A percentile compares a stretch with the other conserved stretches of the same genome.
Evolutionary conservation across 83 land plant genomes (phyloP).

Genomic region (Isoetes engelmannii): DNA sequence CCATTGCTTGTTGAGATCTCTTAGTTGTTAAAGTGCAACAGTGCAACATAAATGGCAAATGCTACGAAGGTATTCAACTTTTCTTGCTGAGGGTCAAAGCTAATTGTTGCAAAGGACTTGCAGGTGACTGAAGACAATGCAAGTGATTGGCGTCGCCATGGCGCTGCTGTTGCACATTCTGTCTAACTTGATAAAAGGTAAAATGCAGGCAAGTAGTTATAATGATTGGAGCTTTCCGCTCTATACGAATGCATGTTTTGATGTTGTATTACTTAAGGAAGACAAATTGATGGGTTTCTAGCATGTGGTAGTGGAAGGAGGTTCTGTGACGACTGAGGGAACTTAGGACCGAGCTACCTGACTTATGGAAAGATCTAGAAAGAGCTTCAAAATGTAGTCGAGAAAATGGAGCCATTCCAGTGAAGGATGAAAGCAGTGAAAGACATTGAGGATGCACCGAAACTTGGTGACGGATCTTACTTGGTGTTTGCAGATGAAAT

Average conservation of each 20-base stretch:
- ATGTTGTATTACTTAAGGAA: background rate
- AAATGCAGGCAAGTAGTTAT: slow-evolving; percentile 48
- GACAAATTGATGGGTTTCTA: background rate
- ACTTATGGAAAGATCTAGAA: slow-evolving; percentile 78
- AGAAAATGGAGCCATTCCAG: slow-evolving; percentile 74
- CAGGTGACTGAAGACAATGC: slow-evolving; percentile 62
- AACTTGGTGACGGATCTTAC: too few relatives aligned
- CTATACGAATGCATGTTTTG: background rate
- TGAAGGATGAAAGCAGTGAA: slow-evolving; percentile 67
- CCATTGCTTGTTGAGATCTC: too few relatives aligned
- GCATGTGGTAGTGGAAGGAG: slow-evolving; percentile 55
- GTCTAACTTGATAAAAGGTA: slow-evolving; percentile 68
- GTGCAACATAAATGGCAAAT: too few relatives aligned
- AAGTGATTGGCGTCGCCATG: slow-evolving; percentile 92
- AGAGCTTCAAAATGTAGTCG: slow-evolving; percentile 72
- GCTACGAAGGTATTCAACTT: too few relatives aligned
- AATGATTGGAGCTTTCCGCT: background rate
- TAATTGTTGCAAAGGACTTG: slow-evolving; percentile 57
- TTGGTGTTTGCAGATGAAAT: too few relatives aligned
- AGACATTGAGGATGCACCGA: slow-evolving; percentile 52
- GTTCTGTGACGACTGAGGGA: slow-evolving; percentile 45
- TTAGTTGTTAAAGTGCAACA: too few relatives aligned
- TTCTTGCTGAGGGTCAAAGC: too few relatives aligned
- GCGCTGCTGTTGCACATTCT: slow-evolving; percentile 84
- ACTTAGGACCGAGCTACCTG: slow-evolving; percentile 46